phyloP scores from a whole-genome alignment of 2,329 filamentous ascomycete genomes.

The Xylariaceae sp. region DNA sequence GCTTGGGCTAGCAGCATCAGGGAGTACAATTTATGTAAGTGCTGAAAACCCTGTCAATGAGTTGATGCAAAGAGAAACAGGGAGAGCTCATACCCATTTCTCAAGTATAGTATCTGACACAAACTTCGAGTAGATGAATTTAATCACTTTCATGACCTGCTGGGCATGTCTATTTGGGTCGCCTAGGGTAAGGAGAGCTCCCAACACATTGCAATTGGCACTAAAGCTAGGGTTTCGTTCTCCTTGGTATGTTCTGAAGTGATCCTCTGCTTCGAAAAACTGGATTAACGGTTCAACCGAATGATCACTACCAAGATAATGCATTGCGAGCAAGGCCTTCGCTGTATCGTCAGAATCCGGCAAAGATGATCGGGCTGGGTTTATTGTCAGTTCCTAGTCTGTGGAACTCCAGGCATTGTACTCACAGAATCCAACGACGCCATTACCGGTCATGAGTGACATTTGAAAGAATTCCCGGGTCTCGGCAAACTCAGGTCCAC shows the following conservation, averaged over 20 bases:
- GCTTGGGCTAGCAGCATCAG: background rate
- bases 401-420: background rate
- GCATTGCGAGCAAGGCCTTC: background rate
- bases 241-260: constrained; percentile 29
- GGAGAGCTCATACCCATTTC: constrained; percentile 6
- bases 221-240: constrained; percentile 31
- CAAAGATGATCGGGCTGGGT: background rate
- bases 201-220: constrained; percentile 32
- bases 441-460: background rate
- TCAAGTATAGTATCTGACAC: background rate
- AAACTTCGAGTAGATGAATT: constrained; percentile 17
- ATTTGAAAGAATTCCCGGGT: background rate
- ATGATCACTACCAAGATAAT: background rate
- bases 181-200: constrained; percentile 21
- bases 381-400: background rate
- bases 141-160: constrained; percentile 26
- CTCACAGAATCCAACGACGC: background rate
- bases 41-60: background rate
- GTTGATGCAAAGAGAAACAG: constrained; percentile 9
- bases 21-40: background rate
- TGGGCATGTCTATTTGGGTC: constrained; percentile 11
- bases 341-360: constrained; percentile 4
- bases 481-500: too few species aligned
- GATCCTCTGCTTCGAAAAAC: constrained; percentile 22
- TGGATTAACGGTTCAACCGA: constrained; percentile 7